Conservation (phyloP, 2,329 filamentous ascomycete genomes). For the Zasmidium cellare region DNA sequence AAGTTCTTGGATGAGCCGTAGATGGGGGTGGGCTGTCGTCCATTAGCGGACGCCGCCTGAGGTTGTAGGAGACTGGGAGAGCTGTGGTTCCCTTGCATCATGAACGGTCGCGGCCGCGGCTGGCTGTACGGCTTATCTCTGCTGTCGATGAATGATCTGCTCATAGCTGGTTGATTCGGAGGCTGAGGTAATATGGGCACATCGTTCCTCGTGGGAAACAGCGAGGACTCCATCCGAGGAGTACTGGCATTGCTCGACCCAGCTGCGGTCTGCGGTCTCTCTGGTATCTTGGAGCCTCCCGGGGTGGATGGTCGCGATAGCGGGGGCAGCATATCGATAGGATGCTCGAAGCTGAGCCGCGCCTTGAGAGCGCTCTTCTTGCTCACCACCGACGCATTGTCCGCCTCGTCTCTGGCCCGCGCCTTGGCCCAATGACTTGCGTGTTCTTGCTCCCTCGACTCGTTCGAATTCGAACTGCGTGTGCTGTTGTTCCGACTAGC, state of each 20-base stretch:
- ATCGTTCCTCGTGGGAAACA: slow-evolving; percentile 21
- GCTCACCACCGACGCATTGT: slow-evolving; percentile 14
- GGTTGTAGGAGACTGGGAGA: slow-evolving; percentile 20
- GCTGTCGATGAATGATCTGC: slow-evolving; percentile 32
- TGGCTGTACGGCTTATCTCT: slow-evolving; percentile 32
- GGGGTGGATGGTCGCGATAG: slow-evolving; percentile 10
- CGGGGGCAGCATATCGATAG: slow-evolving; percentile 13
- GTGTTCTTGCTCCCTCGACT: background rate
- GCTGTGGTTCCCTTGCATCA: slow-evolving; percentile 22
- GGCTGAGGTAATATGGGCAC: slow-evolving; percentile 8
- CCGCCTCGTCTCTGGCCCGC: slow-evolving; percentile 13
- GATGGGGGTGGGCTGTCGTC: slow-evolving; percentile 10
- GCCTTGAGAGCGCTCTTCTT: slow-evolving; percentile 13
- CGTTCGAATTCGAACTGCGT: slow-evolving; percentile 2
- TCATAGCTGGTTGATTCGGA: slow-evolving; percentile 28
- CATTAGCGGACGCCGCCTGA: slow-evolving; percentile 2
- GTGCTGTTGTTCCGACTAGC: slow-evolving; percentile 21
- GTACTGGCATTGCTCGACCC: slow-evolving; percentile 10
- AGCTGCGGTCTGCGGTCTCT: slow-evolving; percentile 19
- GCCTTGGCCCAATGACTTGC: background rate
- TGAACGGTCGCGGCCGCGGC: slow-evolving; percentile 15
- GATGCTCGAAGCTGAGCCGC: slow-evolving; percentile 22
- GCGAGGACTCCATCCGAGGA: slow-evolving; percentile 25
- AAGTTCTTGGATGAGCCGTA: slow-evolving; percentile 10
- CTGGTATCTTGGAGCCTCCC: background rate